phyloP scores from a whole-genome alignment of 2,329 filamentous ascomycete genomes.

The Cytospora schulzeri region DNA sequence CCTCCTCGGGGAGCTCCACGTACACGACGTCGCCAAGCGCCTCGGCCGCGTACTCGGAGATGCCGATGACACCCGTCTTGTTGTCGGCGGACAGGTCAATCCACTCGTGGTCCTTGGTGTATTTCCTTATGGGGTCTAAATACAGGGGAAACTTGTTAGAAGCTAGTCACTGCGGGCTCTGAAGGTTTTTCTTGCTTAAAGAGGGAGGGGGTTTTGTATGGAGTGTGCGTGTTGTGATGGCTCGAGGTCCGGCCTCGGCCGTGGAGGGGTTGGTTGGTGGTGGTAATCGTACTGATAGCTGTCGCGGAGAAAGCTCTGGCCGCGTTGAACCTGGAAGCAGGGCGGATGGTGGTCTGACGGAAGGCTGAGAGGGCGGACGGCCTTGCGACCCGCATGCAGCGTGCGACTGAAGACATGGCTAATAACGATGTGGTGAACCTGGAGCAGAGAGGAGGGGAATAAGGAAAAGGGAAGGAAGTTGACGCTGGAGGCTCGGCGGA shows the following conservation, averaged over 20 bases:
- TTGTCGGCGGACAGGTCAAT: constrained; percentile 83
- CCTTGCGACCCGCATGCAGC: constrained; percentile 54
- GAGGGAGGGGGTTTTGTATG: neutral
- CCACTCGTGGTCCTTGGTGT: constrained; percentile 98
- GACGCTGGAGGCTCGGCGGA: constrained; percentile 11
- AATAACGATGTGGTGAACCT: constrained; percentile 5
- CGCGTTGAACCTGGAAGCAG: constrained; percentile 41
- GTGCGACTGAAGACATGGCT: constrained; percentile 64
- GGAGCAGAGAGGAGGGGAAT: neutral
- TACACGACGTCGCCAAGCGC: constrained; percentile 95
- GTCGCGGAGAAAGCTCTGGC: constrained; percentile 51
- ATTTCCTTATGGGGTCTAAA: constrained; percentile 73
- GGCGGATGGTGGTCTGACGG: constrained; percentile 38
- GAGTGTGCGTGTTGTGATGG: constrained; percentile 10
- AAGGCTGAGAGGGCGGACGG: constrained; percentile 46
- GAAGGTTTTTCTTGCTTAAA: neutral
- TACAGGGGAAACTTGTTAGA: neutral
- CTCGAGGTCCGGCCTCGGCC: constrained; percentile 39
- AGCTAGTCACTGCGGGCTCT: neutral
- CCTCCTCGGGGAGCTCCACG: constrained; percentile 83
- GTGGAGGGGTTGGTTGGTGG: constrained; percentile 3
- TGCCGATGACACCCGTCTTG: constrained; percentile 79
- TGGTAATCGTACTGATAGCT: constrained; percentile 42
- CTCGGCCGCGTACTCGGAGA: constrained; percentile 88
- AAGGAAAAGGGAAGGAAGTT: neutral